A percentile compares a stretch with the other conserved stretches of the same genome.
Conservation (phyloP, 2,329 filamentous ascomycete species). For the Fusarium sp. region DNA sequence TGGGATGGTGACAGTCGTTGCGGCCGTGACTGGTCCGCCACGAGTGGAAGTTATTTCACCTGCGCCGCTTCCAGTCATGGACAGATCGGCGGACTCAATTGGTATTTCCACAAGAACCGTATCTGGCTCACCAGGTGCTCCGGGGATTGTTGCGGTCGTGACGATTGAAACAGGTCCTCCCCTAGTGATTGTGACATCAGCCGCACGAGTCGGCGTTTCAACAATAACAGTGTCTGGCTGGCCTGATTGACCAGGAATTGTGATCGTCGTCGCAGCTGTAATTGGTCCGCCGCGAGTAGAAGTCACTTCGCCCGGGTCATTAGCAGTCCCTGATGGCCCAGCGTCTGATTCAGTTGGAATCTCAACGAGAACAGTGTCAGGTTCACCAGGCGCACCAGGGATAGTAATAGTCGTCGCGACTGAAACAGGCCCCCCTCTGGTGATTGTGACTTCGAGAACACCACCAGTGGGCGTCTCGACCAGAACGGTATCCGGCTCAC, state of each 20-base stretch:
- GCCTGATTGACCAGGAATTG: neutral
- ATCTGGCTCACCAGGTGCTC: neutral
- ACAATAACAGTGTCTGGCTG: neutral
- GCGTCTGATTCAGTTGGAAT: neutral
- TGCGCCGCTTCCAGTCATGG: fast-evolving
- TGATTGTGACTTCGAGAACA: neutral
- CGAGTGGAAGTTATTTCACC: neutral
- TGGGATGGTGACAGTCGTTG: neutral
- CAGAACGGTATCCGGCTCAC: slow-evolving; percentile 4
- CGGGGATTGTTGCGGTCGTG: neutral
- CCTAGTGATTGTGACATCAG: neutral
- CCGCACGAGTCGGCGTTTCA: neutral
- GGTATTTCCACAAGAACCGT: neutral
- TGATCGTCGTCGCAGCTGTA: neutral
- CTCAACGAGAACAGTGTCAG: neutral
- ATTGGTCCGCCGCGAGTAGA: neutral
- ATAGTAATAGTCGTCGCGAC: neutral
- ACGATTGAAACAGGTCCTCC: neutral
- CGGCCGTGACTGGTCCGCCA: neutral
- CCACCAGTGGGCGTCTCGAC: slow-evolving; percentile 2
- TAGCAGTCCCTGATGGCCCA: neutral
- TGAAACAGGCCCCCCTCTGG: neutral
- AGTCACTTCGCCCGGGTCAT: neutral
- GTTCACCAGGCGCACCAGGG: neutral
- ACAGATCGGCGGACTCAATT: neutral